phyloP scores from a whole-genome alignment of 2,329 filamentous ascomycete genomes.

The Lasiodiplodia theobromae region DNA sequence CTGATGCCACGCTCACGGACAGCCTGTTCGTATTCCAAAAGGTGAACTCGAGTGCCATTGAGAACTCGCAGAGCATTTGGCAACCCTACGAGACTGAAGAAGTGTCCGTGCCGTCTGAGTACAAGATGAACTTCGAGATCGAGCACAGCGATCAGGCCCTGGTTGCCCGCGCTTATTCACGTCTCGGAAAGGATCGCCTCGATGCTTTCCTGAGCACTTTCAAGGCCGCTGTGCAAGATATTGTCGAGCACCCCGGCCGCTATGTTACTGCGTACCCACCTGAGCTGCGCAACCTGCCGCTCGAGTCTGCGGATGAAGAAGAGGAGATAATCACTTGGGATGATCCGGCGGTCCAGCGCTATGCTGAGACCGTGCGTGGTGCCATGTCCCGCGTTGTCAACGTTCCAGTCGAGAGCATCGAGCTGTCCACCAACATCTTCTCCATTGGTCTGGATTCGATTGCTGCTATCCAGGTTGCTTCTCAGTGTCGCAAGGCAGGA shows the following conservation, averaged over 20 bases:
- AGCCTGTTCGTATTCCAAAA: slow-evolving; percentile 30
- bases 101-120: slow-evolving; percentile 28
- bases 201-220: slow-evolving; percentile 26
- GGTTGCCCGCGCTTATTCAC: slow-evolving; percentile 23
- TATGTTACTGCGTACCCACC: slow-evolving; percentile 23
- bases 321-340: slow-evolving; percentile 25
- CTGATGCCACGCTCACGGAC: slow-evolving; percentile 23
- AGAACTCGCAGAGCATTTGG: slow-evolving; percentile 25
- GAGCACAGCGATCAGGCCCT: slow-evolving; percentile 20
- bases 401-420: slow-evolving; percentile 21
- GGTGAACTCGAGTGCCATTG: slow-evolving; percentile 9
- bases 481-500: slow-evolving; percentile 22
- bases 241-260: slow-evolving; percentile 25
- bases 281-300: slow-evolving; percentile 14
- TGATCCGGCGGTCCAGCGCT: slow-evolving; percentile 26
- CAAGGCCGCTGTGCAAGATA: slow-evolving; percentile 24
- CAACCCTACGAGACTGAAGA: slow-evolving; percentile 27
- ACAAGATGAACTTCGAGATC: slow-evolving; percentile 29
- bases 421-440: slow-evolving; percentile 29
- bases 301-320: slow-evolving; percentile 7
- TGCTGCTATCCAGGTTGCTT: slow-evolving; percentile 29
- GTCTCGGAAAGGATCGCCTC: slow-evolving; percentile 21
- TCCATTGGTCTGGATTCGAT: slow-evolving; percentile 30
- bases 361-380: slow-evolving; percentile 24
- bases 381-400: slow-evolving; percentile 27